Evolutionary conservation across 306 rosid species (phyloP).

Genomic region (Trifolium subterraneum): DNA sequence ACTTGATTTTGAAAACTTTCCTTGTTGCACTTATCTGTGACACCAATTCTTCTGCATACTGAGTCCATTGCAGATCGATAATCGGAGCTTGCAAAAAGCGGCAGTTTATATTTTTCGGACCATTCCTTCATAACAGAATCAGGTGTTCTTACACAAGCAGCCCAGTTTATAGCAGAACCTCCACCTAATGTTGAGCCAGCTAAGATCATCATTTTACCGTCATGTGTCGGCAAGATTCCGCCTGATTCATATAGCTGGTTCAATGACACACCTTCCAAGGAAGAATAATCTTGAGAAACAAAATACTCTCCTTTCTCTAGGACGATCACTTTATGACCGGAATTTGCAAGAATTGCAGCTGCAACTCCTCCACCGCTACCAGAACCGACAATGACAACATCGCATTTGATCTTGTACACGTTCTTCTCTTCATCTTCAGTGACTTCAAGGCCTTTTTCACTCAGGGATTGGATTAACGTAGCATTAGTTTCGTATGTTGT

Average conservation of each 20-base stretch:
- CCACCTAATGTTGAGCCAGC: slow-evolving; percentile 97
- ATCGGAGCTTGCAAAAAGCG: slow-evolving; percentile 60
- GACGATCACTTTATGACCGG: slow-evolving; percentile 79
- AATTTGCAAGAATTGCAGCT: slow-evolving; percentile 83
- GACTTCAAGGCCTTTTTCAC: slow-evolving; percentile 70
- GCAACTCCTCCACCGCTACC: slow-evolving; percentile 99
- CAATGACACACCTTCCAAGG: slow-evolving; percentile 83
- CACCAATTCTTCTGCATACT: slow-evolving; percentile 80
- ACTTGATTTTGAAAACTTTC: slow-evolving; percentile 77
- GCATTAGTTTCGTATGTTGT: slow-evolving; percentile 57
- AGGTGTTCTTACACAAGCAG: slow-evolving; percentile 88
- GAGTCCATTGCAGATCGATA: slow-evolving; percentile 79
- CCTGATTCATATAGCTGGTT: slow-evolving; percentile 70
- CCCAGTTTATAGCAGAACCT: slow-evolving; percentile 93
- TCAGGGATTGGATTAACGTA: slow-evolving; percentile 59
- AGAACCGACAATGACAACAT: slow-evolving; percentile 81
- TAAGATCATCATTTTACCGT: slow-evolving; percentile 75
- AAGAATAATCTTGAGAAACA: slow-evolving; percentile 78
- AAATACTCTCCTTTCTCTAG: slow-evolving; percentile 92
- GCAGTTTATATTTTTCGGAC: slow-evolving; percentile 69
- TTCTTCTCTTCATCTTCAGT: slow-evolving; percentile 49
- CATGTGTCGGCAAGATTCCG: slow-evolving; percentile 65
- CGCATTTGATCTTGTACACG: slow-evolving; percentile 79
- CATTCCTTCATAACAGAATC: slow-evolving; percentile 71
- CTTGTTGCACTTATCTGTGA: slow-evolving; percentile 54